A percentile compares a stretch with the other conserved stretches of the same genome.
Evolutionary conservation across 2,329 filamentous ascomycete species (phyloP).

Genomic region (Aureobasidium lini): DNA sequence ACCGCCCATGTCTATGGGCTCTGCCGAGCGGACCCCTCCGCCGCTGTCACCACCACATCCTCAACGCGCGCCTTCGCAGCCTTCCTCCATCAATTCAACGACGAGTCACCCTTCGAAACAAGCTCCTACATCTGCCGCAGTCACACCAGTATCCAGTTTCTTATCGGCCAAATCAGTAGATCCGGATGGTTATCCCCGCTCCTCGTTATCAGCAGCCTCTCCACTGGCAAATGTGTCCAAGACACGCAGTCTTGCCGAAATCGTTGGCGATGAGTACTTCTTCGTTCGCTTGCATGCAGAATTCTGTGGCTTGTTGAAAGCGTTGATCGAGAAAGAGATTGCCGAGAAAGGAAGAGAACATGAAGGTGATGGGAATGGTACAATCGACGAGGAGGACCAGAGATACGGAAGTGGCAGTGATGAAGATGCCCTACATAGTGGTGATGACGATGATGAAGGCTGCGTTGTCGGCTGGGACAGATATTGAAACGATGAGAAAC

Average conservation of each 20-base stretch:
- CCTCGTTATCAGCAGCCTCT: not conserved
- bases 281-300: conserved; percentile 14
- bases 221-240: conserved; percentile 10
- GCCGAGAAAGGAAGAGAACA: not conserved
- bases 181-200: conserved; percentile 14
- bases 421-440: conserved; percentile 3
- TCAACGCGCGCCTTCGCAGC: not conserved
- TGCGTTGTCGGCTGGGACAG: not conserved
- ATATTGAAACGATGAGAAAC: not conserved
- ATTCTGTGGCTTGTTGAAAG: conserved; percentile 11
- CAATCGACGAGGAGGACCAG: not conserved
- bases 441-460: not conserved
- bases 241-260: conserved; percentile 3
- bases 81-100: not conserved
- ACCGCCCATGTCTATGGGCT: conserved; percentile 10
- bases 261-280: conserved; percentile 8
- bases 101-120: not conserved
- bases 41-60: not conserved
- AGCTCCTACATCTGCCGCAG: not conserved
- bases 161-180: conserved; percentile 13
- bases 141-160: conserved; percentile 13
- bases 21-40: not conserved
- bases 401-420: conserved; percentile 1
- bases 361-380: not conserved
- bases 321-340: conserved; percentile 3